Conservation (phyloP, 495 filamentous ascomycete genomes). For the Tuber umbilicatum region DNA sequence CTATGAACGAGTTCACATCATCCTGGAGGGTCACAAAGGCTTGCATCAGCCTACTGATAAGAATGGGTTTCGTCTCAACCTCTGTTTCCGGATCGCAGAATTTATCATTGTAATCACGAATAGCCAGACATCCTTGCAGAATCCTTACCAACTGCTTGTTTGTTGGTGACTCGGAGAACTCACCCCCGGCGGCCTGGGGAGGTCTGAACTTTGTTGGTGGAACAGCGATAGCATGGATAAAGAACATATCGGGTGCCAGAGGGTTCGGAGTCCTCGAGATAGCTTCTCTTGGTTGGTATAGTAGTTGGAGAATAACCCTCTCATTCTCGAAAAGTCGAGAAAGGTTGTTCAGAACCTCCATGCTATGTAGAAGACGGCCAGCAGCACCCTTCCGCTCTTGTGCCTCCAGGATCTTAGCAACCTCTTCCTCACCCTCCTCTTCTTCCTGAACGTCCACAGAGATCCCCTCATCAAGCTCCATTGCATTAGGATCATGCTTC, state of each 20-base stretch:
- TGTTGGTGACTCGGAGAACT: slow-evolving; percentile 62
- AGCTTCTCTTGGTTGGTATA: slow-evolving; percentile 69
- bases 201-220: slow-evolving; percentile 91
- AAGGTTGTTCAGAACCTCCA: slow-evolving; percentile 49
- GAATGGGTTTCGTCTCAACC: slow-evolving; percentile 42
- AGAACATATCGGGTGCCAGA: slow-evolving; percentile 81
- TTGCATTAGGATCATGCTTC: slow-evolving; percentile 17
- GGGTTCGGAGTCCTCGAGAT: slow-evolving; percentile 48
- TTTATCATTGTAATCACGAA: slow-evolving; percentile 70
- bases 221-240: slow-evolving; percentile 73
- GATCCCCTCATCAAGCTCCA: slow-evolving; percentile 44
- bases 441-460: slow-evolving; percentile 47
- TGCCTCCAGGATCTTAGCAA: slow-evolving; percentile 29
- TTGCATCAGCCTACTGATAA: slow-evolving; percentile 33
- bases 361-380: slow-evolving; percentile 39
- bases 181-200: slow-evolving; percentile 67
- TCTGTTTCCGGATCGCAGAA: slow-evolving; percentile 52
- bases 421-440: slow-evolving; percentile 46
- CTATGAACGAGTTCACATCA: slow-evolving; percentile 80
- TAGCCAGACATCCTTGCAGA: slow-evolving; percentile 59
- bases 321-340: slow-evolving; percentile 80
- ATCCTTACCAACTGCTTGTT: slow-evolving; percentile 80
- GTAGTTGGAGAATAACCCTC: slow-evolving; percentile 65
- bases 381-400: slow-evolving; percentile 26
- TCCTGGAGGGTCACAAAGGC: slow-evolving; percentile 67